These are phyloP conservation scores for Neostapfia colusana DNA, from an alignment of 176 grass and related monocot genomes.

Conservation along the genomic window DNA sequence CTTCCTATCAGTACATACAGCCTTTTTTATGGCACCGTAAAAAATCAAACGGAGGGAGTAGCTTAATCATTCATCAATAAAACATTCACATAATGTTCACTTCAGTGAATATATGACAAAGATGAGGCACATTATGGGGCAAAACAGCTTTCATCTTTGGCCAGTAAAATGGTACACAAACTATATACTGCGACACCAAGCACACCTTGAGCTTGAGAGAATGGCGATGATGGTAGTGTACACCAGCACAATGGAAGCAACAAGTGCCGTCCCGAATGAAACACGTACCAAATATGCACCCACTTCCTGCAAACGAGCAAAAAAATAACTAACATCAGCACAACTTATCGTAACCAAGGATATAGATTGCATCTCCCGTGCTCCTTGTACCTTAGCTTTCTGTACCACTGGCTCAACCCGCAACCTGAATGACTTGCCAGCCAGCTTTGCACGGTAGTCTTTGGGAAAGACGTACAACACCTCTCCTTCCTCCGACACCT, in stretches of 20 bases:
- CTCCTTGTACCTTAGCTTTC: conserved; percentile 70
- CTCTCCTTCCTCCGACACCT: conserved; percentile 96
- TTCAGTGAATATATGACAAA: conserved; percentile 21
- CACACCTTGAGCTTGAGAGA: conserved; percentile 70
- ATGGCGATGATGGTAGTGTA: conserved; percentile 95
- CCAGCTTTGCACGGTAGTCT: conserved; percentile 85
- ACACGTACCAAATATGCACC: conserved; percentile 83
- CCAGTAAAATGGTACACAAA: conserved; percentile 1
- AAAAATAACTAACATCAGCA: conserved; percentile 36
- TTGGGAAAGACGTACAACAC: conserved; percentile 85
- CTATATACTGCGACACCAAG: background rate
- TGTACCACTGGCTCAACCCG: conserved; percentile 70
- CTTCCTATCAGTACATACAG: background rate
- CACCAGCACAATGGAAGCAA: conserved; percentile 90
- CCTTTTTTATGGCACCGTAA: background rate
- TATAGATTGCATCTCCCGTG: background rate
- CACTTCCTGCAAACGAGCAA: conserved; percentile 54
- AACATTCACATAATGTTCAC: background rate
- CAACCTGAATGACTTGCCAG: conserved; percentile 85
- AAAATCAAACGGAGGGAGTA: background rate
- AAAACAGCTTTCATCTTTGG: background rate
- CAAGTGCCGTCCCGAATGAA: conserved; percentile 89
- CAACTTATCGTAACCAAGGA: background rate
- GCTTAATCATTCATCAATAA: background rate
- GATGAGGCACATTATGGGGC: background rate